Percentiles rank a stretch among this genome's conserved stretches.
Evolutionary conservation across 371 early-diverging fungal genomes (phyloP).

Genomic region (Apophysomyces variabilis): DNA sequence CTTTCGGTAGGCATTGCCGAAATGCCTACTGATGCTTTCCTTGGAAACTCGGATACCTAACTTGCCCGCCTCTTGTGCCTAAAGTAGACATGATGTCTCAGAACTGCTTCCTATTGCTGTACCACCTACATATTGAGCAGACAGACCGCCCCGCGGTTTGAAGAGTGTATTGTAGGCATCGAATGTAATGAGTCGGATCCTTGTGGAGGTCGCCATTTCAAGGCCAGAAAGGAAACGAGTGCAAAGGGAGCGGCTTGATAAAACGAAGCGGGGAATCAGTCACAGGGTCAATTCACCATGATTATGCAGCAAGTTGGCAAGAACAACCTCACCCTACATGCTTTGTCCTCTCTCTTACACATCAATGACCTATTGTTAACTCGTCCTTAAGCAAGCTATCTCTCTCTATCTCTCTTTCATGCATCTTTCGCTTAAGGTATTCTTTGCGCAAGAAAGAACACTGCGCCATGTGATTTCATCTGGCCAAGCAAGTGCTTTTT

Average conservation of each 20-base stretch:
- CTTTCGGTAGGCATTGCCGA: conserved; percentile 16
- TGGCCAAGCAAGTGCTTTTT: too few species aligned
- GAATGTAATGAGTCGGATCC: conserved; percentile 33
- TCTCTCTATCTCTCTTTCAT: too few species aligned
- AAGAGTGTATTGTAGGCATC: conserved; percentile 40
- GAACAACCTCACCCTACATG: too few species aligned
- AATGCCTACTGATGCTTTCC: conserved; percentile 13
- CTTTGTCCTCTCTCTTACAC: too few species aligned
- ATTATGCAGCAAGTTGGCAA: too few species aligned
- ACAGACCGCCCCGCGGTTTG: conserved; percentile 37
- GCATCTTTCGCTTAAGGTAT: too few species aligned
- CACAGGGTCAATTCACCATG: too few species aligned
- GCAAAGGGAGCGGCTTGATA: background rate
- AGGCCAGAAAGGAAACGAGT: background rate
- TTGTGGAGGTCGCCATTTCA: background rate
- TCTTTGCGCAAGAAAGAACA: too few species aligned
- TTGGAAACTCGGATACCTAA: conserved; percentile 17
- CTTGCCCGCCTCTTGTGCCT: conserved; percentile 17
- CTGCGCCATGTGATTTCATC: too few species aligned
- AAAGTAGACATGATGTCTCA: background rate
- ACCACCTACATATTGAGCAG: conserved; percentile 42
- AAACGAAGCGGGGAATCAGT: too few species aligned
- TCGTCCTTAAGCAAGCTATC: too few species aligned
- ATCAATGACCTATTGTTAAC: too few species aligned
- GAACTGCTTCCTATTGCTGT: background rate